phyloP scores from a whole-genome alignment of 1,139 yeast species.

The Pneumocystis jirovecii region DNA sequence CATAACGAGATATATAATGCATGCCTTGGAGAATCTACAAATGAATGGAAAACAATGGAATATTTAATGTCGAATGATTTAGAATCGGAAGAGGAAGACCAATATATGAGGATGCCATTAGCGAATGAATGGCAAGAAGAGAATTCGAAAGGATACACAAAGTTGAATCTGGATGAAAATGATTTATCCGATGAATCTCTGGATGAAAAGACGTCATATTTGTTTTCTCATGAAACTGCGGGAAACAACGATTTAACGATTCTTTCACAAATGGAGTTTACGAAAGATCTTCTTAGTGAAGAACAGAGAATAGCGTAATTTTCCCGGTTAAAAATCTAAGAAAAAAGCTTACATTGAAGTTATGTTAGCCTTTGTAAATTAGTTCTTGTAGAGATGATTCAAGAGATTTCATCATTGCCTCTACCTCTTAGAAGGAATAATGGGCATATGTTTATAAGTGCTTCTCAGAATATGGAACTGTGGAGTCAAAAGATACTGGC shows the following conservation, averaged over 20 bases:
- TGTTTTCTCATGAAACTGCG: slow-evolving; percentile 38
- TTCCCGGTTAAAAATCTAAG: neutral
- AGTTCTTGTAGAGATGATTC: slow-evolving; percentile 66
- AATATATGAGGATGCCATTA: slow-evolving; percentile 10
- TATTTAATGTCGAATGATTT: neutral
- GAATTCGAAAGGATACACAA: slow-evolving; percentile 56
- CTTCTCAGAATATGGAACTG: slow-evolving; percentile 66
- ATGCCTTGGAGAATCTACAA: slow-evolving; percentile 13
- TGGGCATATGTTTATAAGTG: slow-evolving; percentile 45
- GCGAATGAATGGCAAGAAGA: slow-evolving; percentile 19
- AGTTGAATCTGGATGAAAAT: slow-evolving; percentile 82
- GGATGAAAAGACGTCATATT: slow-evolving; percentile 69
- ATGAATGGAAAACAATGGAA: slow-evolving; percentile 7
- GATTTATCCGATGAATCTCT: slow-evolving; percentile 51
- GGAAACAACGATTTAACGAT: slow-evolving; percentile 30
- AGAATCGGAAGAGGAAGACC: neutral
- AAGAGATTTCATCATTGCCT: slow-evolving; percentile 49
- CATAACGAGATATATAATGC: slow-evolving; percentile 12
- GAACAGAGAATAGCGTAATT: slow-evolving; percentile 61
- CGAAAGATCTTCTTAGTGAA: slow-evolving; percentile 68
- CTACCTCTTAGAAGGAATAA: slow-evolving; percentile 39
- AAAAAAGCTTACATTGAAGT: neutral
- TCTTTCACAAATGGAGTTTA: slow-evolving; percentile 55
- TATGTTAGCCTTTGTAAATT: slow-evolving; percentile 76
- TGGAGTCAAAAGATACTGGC: slow-evolving; percentile 71